Conservation (phyloP, 108 stramenopile genomes). For the Discostella pseudostelligera region DNA sequence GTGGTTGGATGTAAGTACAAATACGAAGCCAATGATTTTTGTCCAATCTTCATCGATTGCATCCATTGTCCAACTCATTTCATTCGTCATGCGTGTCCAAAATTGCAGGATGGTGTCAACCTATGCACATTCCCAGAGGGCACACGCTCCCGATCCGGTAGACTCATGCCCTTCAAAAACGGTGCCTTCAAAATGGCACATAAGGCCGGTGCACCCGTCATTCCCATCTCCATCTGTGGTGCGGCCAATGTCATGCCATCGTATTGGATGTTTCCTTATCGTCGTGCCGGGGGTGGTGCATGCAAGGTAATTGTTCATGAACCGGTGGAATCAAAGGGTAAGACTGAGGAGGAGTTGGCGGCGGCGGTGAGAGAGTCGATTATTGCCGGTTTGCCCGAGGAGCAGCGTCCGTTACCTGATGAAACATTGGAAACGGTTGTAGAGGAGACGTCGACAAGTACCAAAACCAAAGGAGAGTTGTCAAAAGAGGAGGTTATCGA, state of each 20-base stretch:
- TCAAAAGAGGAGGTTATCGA: no score
- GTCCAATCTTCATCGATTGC: no score
- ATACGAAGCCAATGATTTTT: no score
- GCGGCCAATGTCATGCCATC: slow-evolving; percentile 67
- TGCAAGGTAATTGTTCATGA: slow-evolving; percentile 75
- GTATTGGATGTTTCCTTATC: slow-evolving; percentile 81
- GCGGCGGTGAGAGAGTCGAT: slow-evolving; percentile 63
- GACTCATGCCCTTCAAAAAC: slow-evolving; percentile 79
- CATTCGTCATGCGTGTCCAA: background rate
- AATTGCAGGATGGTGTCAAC: slow-evolving; percentile 73
- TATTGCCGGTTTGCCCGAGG: slow-evolving; percentile 73
- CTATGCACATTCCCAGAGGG: slow-evolving; percentile 88
- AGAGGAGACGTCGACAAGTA: no score
- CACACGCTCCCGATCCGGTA: slow-evolving; percentile 71
- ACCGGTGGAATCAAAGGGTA: slow-evolving; percentile 73
- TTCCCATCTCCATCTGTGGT: slow-evolving; percentile 77
- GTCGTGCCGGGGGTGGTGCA: slow-evolving; percentile 37
- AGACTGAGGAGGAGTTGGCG: slow-evolving; percentile 81
- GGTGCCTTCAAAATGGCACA: slow-evolving; percentile 92
- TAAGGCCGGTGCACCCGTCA: slow-evolving; percentile 77
- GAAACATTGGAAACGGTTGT: background rate
- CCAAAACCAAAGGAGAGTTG: no score
- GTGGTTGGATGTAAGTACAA: slow-evolving; percentile 67
- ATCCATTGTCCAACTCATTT: background rate
- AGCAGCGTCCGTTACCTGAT: slow-evolving; percentile 52